Conservation (phyloP, 148 eudicot species). For the Hydrangea macrophylla region DNA sequence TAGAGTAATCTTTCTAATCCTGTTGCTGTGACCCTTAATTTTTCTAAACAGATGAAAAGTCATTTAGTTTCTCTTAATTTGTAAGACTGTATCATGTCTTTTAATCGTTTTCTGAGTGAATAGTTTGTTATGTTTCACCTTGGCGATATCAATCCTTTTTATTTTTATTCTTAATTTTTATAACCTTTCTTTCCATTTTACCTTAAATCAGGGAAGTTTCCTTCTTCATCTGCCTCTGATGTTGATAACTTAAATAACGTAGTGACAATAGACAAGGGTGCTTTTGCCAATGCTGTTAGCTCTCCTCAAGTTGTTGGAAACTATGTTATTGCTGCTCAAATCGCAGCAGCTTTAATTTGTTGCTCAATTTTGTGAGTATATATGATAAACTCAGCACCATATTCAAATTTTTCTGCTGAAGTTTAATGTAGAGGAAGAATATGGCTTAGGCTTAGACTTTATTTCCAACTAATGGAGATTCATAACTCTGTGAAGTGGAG, state of each 20-base stretch:
- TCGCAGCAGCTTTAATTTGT: slow-evolving; percentile 60
- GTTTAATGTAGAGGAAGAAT: background rate
- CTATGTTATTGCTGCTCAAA: slow-evolving; percentile 62
- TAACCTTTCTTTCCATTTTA: slow-evolving; percentile 1
- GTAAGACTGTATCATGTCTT: background rate
- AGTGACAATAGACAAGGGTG: slow-evolving; percentile 62
- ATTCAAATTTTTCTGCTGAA: background rate
- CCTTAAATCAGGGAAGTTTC: slow-evolving; percentile 67
- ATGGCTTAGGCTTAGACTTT: background rate
- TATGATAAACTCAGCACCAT: background rate
- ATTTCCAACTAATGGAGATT: too few species aligned
- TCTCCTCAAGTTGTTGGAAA: slow-evolving; percentile 73
- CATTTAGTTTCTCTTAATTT: background rate
- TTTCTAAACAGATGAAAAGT: too few species aligned
- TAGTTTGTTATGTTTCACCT: background rate
- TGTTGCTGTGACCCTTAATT: too few species aligned
- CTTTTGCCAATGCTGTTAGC: slow-evolving; percentile 51
- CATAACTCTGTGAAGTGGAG: too few species aligned
- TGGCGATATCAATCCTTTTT: too few species aligned
- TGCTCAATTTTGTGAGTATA: slow-evolving; percentile 78
- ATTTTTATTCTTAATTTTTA: too few species aligned
- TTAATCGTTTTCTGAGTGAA: background rate
- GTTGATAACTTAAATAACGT: slow-evolving; percentile 85
- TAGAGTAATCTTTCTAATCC: too few species aligned
- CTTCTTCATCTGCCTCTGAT: slow-evolving; percentile 97